Base-by-base conservation (phyloP, 495 filamentous ascomycete genomes). In the Lasiosphaeria miniovina region DNA sequence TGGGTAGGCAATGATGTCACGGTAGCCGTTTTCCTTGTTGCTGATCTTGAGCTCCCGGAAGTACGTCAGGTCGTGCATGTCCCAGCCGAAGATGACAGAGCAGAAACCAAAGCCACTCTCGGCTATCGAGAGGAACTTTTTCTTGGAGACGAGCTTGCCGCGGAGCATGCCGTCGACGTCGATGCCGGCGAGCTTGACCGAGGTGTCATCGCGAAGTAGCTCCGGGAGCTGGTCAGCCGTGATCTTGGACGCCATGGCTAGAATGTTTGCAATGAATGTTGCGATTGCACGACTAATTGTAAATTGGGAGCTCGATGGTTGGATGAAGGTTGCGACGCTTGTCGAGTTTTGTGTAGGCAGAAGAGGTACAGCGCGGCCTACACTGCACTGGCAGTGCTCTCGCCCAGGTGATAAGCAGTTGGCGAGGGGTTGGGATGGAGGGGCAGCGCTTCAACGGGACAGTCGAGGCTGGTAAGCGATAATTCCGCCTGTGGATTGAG, bases 51-150 rank as follows among this genome's bases (percentile, higher is more conserved):
- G 83, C 74, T 97, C 93, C 56, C 80, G 77, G 68, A 85, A 86
- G 67, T 98, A 97, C 7, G 90, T 94, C 70, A 82, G 80, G 67
- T 98, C 94, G 74, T 97, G 93, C 90, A 96, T 96, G 65, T 98
- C 94, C 93, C 93, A 97, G 66, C 93, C 94, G 66, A 96, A 97
- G 40, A 98, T 84, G 56, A 97, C 91, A 4, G 89, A 93, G 79
- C 94, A 98, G 80, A 97, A 98, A 17, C 94, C 94, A 65, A 98
- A 98, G 50, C 94, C 94, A 46, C 86, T 82, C 50, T 85, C 71
- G 31, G 86, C 88, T 53, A 98, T 83, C 7, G 89, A 91, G 4
- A 97, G 75, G 75, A 98, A 98, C 76, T 98, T 98, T 71, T 88
- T 90, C 78, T 96, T 97, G 64, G 92, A 90, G 69, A 98, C 87